Evolutionary conservation across 441 rosid species (phyloP).

Genomic region (Hura crepitans): DNA sequence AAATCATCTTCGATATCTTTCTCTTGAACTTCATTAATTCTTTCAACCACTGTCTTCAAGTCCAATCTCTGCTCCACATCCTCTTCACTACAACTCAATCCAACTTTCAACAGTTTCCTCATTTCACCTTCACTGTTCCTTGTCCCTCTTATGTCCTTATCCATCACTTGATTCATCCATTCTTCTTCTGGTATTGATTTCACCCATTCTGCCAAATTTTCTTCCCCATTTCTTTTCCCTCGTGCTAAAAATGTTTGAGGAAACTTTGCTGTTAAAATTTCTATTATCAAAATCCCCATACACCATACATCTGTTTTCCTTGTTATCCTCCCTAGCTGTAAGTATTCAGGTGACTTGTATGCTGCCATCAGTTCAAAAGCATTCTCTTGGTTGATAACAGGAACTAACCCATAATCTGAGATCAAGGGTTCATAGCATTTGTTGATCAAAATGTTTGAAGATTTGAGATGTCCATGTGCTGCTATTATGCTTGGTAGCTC

Average conservation of each 20-base stretch:
- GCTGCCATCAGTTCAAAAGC: conserved; percentile 62
- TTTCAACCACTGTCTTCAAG: conserved; percentile 50
- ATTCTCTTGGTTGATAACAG: conserved; percentile 63
- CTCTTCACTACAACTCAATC: conserved; percentile 68
- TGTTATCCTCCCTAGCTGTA: conserved; percentile 40
- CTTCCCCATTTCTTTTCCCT: conserved; percentile 38
- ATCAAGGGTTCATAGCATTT: conserved; percentile 53
- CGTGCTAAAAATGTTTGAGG: conserved; percentile 54
- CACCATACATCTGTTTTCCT: conserved; percentile 84
- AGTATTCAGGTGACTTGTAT: conserved; percentile 79
- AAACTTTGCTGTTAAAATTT: conserved; percentile 57
- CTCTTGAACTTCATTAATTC: conserved; percentile 48
- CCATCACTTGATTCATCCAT: conserved; percentile 49
- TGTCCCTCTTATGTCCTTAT: conserved; percentile 46
- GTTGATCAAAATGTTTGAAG: conserved; percentile 70
- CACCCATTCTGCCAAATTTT: conserved; percentile 63
- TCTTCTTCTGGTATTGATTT: conserved; percentile 44
- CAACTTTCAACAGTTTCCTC: conserved; percentile 64
- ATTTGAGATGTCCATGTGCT: conserved; percentile 95
- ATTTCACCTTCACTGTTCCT: conserved; percentile 46
- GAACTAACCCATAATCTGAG: conserved; percentile 62
- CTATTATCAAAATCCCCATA: conserved; percentile 72
- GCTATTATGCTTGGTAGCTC: conserved; percentile 56
- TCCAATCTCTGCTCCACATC: conserved; percentile 55
- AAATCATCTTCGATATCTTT: conserved; percentile 36